Conservation (phyloP, 352 stramenopile genomes). For the Phytophthora idaei region DNA sequence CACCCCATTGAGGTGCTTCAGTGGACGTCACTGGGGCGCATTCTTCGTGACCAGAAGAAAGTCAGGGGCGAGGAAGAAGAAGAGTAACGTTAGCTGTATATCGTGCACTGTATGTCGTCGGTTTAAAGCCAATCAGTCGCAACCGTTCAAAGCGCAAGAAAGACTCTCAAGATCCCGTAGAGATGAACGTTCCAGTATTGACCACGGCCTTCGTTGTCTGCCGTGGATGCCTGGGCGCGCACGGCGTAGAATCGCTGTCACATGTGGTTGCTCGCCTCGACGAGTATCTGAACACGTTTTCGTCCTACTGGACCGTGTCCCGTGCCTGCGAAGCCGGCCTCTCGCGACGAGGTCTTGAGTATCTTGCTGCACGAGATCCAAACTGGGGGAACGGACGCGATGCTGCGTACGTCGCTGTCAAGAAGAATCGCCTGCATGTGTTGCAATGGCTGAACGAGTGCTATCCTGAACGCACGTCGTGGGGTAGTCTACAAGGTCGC, state of each 20-base stretch:
- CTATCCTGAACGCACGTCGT: slow-evolving; percentile 20
- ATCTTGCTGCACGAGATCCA: slow-evolving; percentile 20
- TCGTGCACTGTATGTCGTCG: neutral
- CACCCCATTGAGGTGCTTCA: slow-evolving; percentile 21
- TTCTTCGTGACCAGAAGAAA: slow-evolving; percentile 25
- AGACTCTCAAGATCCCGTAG: too few species aligned
- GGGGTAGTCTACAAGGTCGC: slow-evolving; percentile 11
- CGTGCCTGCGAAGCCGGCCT: slow-evolving; percentile 15
- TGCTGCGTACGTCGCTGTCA: slow-evolving; percentile 18
- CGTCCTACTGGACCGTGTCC: slow-evolving; percentile 12
- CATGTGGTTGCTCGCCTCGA: slow-evolving; percentile 18
- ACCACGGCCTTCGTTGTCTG: slow-evolving; percentile 13
- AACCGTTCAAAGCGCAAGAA: neutral
- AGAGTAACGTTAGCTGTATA: neutral
- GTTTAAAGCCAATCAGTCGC: neutral
- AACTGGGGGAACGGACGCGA: slow-evolving; percentile 11
- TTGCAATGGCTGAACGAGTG: slow-evolving; percentile 27
- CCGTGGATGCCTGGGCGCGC: slow-evolving; percentile 10
- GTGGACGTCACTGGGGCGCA: slow-evolving; percentile 31
- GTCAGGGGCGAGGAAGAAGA: slow-evolving; percentile 2
- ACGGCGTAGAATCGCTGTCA: slow-evolving; percentile 14
- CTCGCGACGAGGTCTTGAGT: slow-evolving; percentile 11
- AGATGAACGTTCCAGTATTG: slow-evolving; percentile 8
- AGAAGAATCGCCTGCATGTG: slow-evolving; percentile 18
- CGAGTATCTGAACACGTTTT: slow-evolving; percentile 20